Conservation (phyloP, 2,329 filamentous ascomycete species). For the Dothistroma pini region DNA sequence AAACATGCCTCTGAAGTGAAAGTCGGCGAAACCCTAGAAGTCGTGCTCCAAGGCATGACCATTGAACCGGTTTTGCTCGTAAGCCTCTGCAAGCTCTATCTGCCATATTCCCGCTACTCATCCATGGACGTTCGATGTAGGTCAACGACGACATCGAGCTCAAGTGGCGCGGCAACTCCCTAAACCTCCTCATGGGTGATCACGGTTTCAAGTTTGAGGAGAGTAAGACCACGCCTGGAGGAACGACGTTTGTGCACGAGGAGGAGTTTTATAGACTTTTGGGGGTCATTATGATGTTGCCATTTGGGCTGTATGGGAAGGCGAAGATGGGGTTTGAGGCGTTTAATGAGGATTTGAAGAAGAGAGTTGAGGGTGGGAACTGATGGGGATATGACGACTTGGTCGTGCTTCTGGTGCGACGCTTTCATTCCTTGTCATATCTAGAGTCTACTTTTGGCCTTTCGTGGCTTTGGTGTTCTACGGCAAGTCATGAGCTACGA, state of each 20-base stretch:
- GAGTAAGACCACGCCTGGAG: slow-evolving; percentile 12
- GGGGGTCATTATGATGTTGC: slow-evolving; percentile 8
- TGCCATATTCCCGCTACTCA: not conserved
- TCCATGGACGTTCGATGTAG: slow-evolving; percentile 1
- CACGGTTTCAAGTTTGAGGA: slow-evolving; percentile 19
- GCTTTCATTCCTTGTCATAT: not conserved
- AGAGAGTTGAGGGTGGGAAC: slow-evolving; percentile 13
- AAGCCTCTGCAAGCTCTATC: not conserved
- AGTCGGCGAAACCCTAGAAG: slow-evolving; percentile 16
- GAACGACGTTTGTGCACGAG: slow-evolving; percentile 19
- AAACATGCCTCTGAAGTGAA: not conserved
- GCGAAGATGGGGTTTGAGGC: slow-evolving; percentile 15
- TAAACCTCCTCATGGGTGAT: slow-evolving; percentile 16
- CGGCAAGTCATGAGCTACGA: slow-evolving; percentile 1
- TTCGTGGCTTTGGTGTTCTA: slow-evolving; percentile 7
- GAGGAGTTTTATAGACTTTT: slow-evolving; percentile 19
- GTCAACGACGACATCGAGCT: slow-evolving; percentile 9
- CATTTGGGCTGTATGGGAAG: slow-evolving; percentile 5
- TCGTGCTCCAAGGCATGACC: slow-evolving; percentile 15
- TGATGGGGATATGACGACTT: not conserved
- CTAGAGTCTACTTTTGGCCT: slow-evolving; percentile 8
- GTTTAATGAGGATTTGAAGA: slow-evolving; percentile 22
- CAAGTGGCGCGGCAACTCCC: slow-evolving; percentile 17
- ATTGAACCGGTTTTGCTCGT: slow-evolving; percentile 16
- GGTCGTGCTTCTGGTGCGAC: not conserved